Percentiles rank a stretch among this genome's conserved stretches.
Evolutionary conservation across 2,329 filamentous ascomycete genomes (phyloP).

Genomic region (Mycosphaerelloides madeirae): DNA sequence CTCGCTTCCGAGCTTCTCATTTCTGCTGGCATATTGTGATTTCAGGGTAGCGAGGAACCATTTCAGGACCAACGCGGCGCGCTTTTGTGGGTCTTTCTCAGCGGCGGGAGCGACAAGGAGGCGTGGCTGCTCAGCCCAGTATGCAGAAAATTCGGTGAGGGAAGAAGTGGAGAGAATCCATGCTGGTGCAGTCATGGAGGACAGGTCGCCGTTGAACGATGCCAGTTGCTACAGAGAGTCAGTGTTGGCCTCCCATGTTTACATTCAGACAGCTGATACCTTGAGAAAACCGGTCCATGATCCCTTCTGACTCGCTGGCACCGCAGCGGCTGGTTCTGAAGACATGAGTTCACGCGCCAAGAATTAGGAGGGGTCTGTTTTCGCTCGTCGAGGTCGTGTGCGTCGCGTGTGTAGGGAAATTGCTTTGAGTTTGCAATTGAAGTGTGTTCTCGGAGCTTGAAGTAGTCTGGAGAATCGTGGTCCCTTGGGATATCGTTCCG

Average conservation of each 20-base stretch:
- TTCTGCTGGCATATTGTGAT: constrained; percentile 71
- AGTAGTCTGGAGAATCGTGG: too few species aligned
- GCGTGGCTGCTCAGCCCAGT: constrained; percentile 53
- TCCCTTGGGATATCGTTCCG: too few species aligned
- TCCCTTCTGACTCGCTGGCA: constrained; percentile 43
- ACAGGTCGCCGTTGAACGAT: constrained; percentile 54
- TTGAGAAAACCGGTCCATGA: constrained; percentile 49
- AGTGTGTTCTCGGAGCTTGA: too few species aligned
- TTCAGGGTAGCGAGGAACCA: constrained; percentile 95
- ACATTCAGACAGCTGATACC: constrained; percentile 28
- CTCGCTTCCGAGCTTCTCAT: constrained; percentile 80
- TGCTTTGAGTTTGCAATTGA: too few species aligned
- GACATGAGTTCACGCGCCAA: constrained; percentile 5
- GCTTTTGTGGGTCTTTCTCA: constrained; percentile 74
- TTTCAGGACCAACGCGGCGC: constrained; percentile 81
- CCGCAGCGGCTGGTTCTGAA: constrained; percentile 41
- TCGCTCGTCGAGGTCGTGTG: background rate
- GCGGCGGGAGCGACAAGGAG: constrained; percentile 77
- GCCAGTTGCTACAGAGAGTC: constrained; percentile 43
- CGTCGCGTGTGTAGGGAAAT: too few species aligned
- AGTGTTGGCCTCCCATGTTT: too few species aligned
- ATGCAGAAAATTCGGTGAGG: constrained; percentile 53
- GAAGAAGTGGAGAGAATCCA: constrained; percentile 54
- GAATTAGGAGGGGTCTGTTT: background rate
- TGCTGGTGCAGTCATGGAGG: constrained; percentile 52